Percentiles rank a stretch among this genome's conserved stretches.
Evolutionary conservation across 1,284 basidiomycete species (phyloP).

Genomic region (Agroathelia rolfsii): DNA sequence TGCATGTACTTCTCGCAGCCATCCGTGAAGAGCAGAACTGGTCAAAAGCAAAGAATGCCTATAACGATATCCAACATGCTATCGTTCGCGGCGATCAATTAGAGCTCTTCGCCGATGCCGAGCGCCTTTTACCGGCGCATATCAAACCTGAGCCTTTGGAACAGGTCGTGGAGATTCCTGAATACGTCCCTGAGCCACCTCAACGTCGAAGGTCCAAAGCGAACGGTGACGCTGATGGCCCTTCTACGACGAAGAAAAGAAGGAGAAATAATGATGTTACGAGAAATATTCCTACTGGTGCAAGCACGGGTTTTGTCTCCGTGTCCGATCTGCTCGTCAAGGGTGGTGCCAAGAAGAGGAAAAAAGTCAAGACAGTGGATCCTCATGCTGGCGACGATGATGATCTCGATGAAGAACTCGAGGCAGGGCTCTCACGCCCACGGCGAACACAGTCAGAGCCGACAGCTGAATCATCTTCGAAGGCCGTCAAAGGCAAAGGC

Average conservation of each 20-base stretch:
- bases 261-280: slow-evolving; percentile 58
- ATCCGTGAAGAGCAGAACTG: slow-evolving; percentile 88
- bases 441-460: slow-evolving; percentile 42
- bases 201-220: slow-evolving; percentile 27
- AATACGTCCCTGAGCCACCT: slow-evolving; percentile 49
- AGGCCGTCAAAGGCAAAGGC: slow-evolving; percentile 18
- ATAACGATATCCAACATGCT: slow-evolving; percentile 83
- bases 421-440: slow-evolving; percentile 32
- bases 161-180: slow-evolving; percentile 71
- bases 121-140: slow-evolving; percentile 74
- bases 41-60: slow-evolving; percentile 81
- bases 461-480: slow-evolving; percentile 15
- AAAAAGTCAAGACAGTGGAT: slow-evolving; percentile 21
- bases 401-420: slow-evolving; percentile 54
- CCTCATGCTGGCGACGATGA: slow-evolving; percentile 42
- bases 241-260: slow-evolving; percentile 40
- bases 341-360: slow-evolving; percentile 33
- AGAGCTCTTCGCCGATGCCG: slow-evolving; percentile 88
- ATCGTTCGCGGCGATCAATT: slow-evolving; percentile 82
- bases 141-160: slow-evolving; percentile 73
- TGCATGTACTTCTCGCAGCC: slow-evolving; percentile 91
- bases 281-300: slow-evolving; percentile 59
- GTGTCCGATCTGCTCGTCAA: slow-evolving; percentile 52
- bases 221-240: slow-evolving; percentile 14
- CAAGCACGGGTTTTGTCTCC: slow-evolving; percentile 51